A percentile compares a stretch with the other conserved stretches of the same genome.
Conservation (phyloP, 108 stramenopile species). For the Fistulifera pelliculosa region DNA sequence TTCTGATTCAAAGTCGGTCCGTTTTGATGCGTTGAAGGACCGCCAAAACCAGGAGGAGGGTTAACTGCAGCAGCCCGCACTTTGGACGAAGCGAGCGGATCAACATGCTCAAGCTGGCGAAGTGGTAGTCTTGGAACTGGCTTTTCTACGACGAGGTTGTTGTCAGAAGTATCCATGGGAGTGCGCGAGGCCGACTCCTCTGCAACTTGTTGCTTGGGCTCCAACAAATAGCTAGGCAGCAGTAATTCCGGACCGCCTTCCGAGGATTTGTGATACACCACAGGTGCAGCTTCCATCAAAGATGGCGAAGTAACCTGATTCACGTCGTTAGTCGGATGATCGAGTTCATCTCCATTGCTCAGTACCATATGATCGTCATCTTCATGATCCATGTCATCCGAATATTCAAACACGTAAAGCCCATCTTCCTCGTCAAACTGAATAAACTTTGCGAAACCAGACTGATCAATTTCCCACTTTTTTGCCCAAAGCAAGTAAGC, state of each 20-base stretch:
- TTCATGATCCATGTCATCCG: too few species aligned
- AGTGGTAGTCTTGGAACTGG: not conserved
- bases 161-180: too few species aligned
- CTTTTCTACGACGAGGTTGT: too few species aligned
- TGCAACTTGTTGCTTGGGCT: too few species aligned
- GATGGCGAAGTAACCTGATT: not conserved
- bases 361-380: not conserved
- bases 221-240: not conserved
- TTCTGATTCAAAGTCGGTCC: too few species aligned
- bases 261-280: not conserved
- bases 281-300: not conserved
- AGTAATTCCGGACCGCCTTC: not conserved
- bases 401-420: not conserved
- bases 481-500: not conserved
- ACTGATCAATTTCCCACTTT: not conserved
- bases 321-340: not conserved
- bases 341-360: not conserved
- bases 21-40: not conserved
- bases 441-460: not conserved
- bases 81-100: slow-evolving; percentile 3
- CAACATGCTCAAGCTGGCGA: not conserved
- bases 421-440: not conserved
- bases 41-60: slow-evolving; percentile 1
- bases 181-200: not conserved
- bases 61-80: not conserved